Evolutionary conservation across 805 yeast species (phyloP).

Genomic region (Saturnispora dispora): DNA sequence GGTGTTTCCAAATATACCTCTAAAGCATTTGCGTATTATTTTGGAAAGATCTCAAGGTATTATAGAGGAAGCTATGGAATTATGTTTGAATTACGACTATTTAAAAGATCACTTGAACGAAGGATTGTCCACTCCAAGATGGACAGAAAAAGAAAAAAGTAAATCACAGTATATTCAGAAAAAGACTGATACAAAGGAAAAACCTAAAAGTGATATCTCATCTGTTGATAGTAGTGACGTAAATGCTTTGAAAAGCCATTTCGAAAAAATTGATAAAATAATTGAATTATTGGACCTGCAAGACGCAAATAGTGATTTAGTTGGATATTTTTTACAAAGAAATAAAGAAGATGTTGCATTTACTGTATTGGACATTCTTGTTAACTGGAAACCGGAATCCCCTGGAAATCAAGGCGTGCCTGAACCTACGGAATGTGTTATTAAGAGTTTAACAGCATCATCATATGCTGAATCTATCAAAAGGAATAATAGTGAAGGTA

Average conservation of each 20-base stretch:
- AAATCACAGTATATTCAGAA: neutral
- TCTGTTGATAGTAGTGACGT: conserved; percentile 7
- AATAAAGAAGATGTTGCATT: conserved; percentile 9
- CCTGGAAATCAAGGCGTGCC: neutral
- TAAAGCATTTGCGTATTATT: conserved; percentile 23
- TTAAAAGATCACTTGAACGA: conserved; percentile 9
- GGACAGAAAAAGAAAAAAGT: conserved; percentile 14
- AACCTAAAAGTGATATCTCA: conserved; percentile 4
- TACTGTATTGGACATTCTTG: conserved; percentile 17
- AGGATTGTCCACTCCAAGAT: neutral
- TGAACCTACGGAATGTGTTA: neutral
- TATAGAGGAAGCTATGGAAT: conserved; percentile 25
- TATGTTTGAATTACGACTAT: conserved; percentile 21
- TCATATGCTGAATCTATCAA: conserved; percentile 2
- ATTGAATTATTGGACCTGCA: conserved; percentile 9
- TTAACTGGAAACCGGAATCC: conserved; percentile 1
- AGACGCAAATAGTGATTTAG: conserved; percentile 3
- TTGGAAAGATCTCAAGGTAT: conserved; percentile 27
- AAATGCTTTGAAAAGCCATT: neutral
- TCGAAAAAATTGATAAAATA: conserved; percentile 14
- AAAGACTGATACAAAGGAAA: neutral
- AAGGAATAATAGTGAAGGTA: neutral
- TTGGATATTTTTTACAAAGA: conserved; percentile 10
- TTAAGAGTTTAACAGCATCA: neutral
- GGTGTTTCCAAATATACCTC: conserved; percentile 38